Evolutionary conservation across 371 early-diverging fungal species (phyloP), one percentile per base, ranked within the genome.

Genomic region (Zancudomyces culisetae): DNA sequence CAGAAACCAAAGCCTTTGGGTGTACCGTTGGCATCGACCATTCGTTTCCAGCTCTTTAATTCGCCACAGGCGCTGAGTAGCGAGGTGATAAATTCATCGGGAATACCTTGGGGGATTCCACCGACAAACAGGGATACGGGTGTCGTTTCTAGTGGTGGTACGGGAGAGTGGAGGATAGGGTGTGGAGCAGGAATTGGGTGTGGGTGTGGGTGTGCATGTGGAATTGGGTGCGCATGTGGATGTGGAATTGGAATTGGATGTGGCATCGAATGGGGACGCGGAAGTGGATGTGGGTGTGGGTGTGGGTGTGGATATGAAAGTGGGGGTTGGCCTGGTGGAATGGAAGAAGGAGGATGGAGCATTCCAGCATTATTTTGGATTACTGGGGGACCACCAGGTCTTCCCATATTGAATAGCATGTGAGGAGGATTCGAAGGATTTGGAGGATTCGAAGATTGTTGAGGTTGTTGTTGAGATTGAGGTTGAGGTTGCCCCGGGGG

Each of bases 1-100:
- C 66, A 66, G 35, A 68, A 68, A 0, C 68, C 68, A 58, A 68
- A 68, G 12, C 53, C 39, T 24, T 60, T 57, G 4, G 66, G 68
- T 19, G 30, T 51, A 1, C 55, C 68, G 12, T 66, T 48, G 0
- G 60, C 53, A 24, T 50, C 57, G 18, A 29, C 41, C 1, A 54
- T 57, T 4, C 68, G 59, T 12, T 46, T 53, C 66, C 68, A 68
- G 49, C 45, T 56, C 19, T 18, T 52, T 30, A 66, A 26, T 6
- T 56, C 29, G 18, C 68, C 66, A 20, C 66, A 68, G 18, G 48
- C 29, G 18, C 23, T 28, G n/a, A 68, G 46, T 3, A 68, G 30
- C 52, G 45, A 49, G 39, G 51, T 47, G 6, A 68, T 30, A 56
- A 54, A 60, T 1, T 56, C 51, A 35, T 68, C 66, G 4, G 49